Conservation (phyloP, 148 eudicot genomes). For the Cornus controversa region DNA sequence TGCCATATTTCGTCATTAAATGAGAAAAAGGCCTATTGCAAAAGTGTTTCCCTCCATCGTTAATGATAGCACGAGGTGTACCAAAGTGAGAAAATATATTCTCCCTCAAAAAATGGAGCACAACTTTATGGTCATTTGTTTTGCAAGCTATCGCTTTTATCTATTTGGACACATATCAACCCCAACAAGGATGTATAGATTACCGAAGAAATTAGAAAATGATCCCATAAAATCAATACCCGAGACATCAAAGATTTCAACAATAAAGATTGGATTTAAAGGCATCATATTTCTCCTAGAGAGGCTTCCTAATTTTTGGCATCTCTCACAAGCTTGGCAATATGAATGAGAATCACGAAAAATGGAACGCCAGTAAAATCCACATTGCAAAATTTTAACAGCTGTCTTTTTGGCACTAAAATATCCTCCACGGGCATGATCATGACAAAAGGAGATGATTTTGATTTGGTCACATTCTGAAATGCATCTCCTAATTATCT, state of each 20-base stretch:
- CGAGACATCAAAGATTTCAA: too few species aligned
- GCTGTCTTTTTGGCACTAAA: background rate
- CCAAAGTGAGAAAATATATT: constrained; percentile 15
- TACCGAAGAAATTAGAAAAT: background rate
- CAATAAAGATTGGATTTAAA: too few species aligned
- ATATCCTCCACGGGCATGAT: background rate
- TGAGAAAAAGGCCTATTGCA: background rate
- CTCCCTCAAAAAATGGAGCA: too few species aligned
- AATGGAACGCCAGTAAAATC: constrained; percentile 1
- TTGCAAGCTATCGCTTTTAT: background rate
- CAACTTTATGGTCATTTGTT: constrained; percentile 8
- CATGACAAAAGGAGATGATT: background rate
- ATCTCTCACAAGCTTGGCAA: background rate
- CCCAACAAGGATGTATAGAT: background rate
- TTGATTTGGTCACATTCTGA: background rate
- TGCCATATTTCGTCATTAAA: constrained; percentile 10
- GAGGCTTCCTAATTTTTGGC: background rate
- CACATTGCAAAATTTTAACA: background rate
- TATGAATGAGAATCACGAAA: background rate
- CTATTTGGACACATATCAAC: constrained; percentile 21
- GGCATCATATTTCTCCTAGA: background rate
- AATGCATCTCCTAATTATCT: background rate
- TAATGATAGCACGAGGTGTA: background rate
- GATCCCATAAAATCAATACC: background rate
- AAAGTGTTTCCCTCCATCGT: constrained; percentile 20